A percentile compares a stretch with the other conserved stretches of the same genome.
phyloP scores from a whole-genome alignment of 768 basidiomycete genomes.

The Boletus rex-veris region DNA sequence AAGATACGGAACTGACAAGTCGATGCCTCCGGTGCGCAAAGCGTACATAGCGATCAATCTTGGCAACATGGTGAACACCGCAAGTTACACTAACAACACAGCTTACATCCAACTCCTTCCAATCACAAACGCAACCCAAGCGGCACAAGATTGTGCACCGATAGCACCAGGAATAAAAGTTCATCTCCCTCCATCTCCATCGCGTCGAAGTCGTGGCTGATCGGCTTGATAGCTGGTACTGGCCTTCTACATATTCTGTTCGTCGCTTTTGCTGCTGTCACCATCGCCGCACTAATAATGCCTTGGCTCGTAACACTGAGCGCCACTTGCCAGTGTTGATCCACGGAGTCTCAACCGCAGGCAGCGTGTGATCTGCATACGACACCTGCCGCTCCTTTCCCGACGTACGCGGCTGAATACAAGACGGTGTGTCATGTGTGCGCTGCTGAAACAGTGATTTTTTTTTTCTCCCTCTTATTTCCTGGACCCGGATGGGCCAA shows the following conservation, averaged over 20 bases:
- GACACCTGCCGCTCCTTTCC: constrained; percentile 7
- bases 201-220: background rate
- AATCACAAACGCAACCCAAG: constrained; percentile 46
- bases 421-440: constrained; percentile 27
- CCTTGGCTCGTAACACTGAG: background rate
- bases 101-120: constrained; percentile 67
- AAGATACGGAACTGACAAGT: background rate
- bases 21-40: constrained; percentile 51
- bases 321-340: constrained; percentile 18
- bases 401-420: constrained; percentile 13
- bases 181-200: constrained; percentile 11
- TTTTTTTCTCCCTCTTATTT: background rate
- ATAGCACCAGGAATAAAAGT: too few species aligned
- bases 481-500: background rate
- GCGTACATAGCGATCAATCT: constrained; percentile 61
- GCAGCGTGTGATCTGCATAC: constrained; percentile 28
- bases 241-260: constrained; percentile 11
- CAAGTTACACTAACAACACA: constrained; percentile 29
- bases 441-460: constrained; percentile 5
- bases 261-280: constrained; percentile 1
- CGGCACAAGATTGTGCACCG: constrained; percentile 20
- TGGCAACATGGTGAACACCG: constrained; percentile 53
- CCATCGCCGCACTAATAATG: constrained; percentile 12
- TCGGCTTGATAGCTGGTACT: constrained; percentile 14
- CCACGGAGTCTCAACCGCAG: constrained; percentile 25